These are phyloP conservation scores for Diaporthe capsici DNA, from an alignment of 2,329 filamentous ascomycete genomes.

Conservation along the genomic window DNA sequence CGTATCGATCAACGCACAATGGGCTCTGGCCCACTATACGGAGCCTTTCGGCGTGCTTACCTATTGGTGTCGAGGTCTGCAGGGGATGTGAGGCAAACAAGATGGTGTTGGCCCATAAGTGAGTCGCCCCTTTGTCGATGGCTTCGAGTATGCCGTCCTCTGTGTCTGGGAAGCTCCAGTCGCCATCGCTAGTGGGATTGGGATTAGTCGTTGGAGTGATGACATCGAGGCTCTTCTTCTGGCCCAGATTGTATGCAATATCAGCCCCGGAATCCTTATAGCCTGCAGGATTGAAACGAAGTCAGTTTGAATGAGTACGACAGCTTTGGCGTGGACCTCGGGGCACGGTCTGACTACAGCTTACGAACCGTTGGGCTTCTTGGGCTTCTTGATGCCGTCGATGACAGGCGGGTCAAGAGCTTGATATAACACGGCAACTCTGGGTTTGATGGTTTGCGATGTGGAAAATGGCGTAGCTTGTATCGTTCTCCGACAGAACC, in stretches of 20 bases:
- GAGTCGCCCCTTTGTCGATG: conserved; percentile 1
- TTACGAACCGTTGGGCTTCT: conserved; percentile 59
- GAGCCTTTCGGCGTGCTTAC: conserved; percentile 43
- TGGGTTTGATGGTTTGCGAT: neutral
- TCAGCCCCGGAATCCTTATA: conserved; percentile 21
- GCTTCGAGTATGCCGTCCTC: conserved; percentile 16
- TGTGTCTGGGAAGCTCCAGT: conserved; percentile 1
- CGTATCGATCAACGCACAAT: conserved; percentile 61
- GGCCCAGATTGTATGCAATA: conserved; percentile 10
- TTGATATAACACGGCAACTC: conserved; percentile 62
- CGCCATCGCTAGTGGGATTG: neutral
- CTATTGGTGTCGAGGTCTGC: neutral
- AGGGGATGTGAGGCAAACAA: conserved; percentile 11
- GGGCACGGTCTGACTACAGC: neutral
- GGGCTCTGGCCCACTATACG: conserved; percentile 62
- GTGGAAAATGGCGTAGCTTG: neutral
- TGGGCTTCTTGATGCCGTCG: conserved; percentile 62
- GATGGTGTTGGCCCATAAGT: conserved; percentile 15
- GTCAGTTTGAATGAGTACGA: neutral
- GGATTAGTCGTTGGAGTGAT: neutral
- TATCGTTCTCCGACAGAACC: neutral
- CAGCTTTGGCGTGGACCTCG: neutral
- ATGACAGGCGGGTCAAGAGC: conserved; percentile 61
- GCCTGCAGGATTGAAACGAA: neutral
- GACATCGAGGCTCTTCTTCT: conserved; percentile 5